A percentile compares a stretch with the other conserved stretches of the same genome.
phyloP scores from a whole-genome alignment of 805 yeast genomes.

The Cyberlindnera mycetangii region DNA sequence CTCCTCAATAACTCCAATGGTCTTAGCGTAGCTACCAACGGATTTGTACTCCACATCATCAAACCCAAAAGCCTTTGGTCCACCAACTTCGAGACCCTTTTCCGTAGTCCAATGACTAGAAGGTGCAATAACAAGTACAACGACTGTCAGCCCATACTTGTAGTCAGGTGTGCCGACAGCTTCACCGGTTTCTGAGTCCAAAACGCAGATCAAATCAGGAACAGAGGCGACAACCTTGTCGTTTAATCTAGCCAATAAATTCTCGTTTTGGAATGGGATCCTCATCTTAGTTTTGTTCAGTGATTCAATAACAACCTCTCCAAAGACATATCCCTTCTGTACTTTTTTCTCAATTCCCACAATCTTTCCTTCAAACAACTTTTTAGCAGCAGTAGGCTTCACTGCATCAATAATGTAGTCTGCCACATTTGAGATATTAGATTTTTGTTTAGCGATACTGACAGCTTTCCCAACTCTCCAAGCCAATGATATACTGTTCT shows the following conservation, averaged over 20 bases:
- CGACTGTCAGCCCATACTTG: slow-evolving; percentile 42
- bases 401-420: slow-evolving; percentile 36
- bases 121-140: slow-evolving; percentile 34
- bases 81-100: slow-evolving; percentile 39
- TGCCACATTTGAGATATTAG: slow-evolving; percentile 36
- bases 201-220: slow-evolving; percentile 44
- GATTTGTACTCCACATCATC: slow-evolving; percentile 36
- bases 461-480: slow-evolving; percentile 50
- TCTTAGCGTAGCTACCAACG: slow-evolving; percentile 34
- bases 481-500: slow-evolving; percentile 37
- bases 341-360: slow-evolving; percentile 40
- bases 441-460: slow-evolving; percentile 34
- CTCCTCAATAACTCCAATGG: slow-evolving; percentile 40
- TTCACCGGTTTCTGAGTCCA: slow-evolving; percentile 43
- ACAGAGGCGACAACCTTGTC: slow-evolving; percentile 37
- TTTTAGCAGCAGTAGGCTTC: slow-evolving; percentile 30
- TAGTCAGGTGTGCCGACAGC: slow-evolving; percentile 51
- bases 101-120: slow-evolving; percentile 36
- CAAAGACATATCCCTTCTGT: slow-evolving; percentile 43
- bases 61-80: slow-evolving; percentile 34
- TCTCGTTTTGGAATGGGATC: slow-evolving; percentile 52
- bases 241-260: slow-evolving; percentile 35
- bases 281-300: slow-evolving; percentile 19
- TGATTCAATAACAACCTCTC: slow-evolving; percentile 38
- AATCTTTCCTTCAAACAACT: slow-evolving; percentile 41